A percentile compares a stretch with the other conserved stretches of the same genome.
Evolutionary conservation across 192 early-diverging fungal genomes (phyloP).

Genomic region (Thoreauomyces humboldtii): DNA sequence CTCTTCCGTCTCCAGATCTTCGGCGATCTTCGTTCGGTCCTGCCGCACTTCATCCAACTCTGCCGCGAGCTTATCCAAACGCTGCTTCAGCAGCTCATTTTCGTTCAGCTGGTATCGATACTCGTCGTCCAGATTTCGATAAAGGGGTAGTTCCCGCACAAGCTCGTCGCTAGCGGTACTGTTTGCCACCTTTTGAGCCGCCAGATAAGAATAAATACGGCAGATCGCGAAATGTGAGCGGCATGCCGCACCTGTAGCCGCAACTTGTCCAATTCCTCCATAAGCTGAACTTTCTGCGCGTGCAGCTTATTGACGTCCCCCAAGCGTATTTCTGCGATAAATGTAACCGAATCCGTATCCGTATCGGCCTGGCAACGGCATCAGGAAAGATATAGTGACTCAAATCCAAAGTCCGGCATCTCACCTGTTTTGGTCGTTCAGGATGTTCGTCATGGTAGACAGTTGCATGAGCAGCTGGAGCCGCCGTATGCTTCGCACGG

Average conservation of each 20-base stretch:
- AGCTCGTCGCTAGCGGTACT: conserved; percentile 14
- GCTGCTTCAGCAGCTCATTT: conserved; percentile 32
- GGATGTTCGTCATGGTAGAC: no score
- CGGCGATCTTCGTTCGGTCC: conserved; percentile 41
- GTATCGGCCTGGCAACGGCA: background rate
- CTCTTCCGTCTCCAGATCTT: conserved; percentile 46
- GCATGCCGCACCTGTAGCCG: conserved; percentile 21
- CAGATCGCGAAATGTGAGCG: no score
- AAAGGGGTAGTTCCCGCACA: conserved; percentile 21
- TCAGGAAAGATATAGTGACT: background rate
- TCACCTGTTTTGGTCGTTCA: no score
- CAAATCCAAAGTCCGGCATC: no score
- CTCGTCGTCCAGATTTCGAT: conserved; percentile 34
- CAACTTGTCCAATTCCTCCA: conserved; percentile 30
- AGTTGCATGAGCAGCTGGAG: no score
- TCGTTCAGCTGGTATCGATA: conserved; percentile 28
- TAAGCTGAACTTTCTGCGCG: conserved; percentile 22
- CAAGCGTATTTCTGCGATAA: conserved; percentile 28
- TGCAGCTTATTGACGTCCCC: conserved; percentile 35
- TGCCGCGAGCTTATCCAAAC: conserved; percentile 26
- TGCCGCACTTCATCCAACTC: conserved; percentile 33
- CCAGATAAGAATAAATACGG: no score
- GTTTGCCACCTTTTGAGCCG: conserved; percentile 7
- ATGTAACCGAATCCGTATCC: conserved; percentile 4
- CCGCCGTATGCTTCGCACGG: no score